phyloP scores from a whole-genome alignment of 495 filamentous ascomycete species.

The Astrocystis sublimbata region DNA sequence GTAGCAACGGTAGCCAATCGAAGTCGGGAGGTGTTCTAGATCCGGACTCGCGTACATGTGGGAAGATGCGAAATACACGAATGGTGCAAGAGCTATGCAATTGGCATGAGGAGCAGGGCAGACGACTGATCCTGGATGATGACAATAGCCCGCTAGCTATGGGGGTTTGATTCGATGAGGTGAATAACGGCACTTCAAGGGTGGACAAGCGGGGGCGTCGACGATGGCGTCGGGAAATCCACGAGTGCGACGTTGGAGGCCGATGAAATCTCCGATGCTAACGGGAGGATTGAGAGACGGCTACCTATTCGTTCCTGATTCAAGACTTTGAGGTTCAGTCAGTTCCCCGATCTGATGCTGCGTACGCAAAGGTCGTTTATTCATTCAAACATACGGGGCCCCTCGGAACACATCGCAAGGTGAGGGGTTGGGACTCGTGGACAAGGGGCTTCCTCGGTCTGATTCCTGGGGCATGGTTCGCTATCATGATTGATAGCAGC shows the following conservation, averaged over 20 bases:
- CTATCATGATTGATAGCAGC: slow-evolving; percentile 11
- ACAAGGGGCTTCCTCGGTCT: slow-evolving; percentile 9
- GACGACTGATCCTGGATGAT: too few relatives aligned
- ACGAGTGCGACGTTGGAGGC: slow-evolving; percentile 9
- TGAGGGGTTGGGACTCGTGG: slow-evolving; percentile 16
- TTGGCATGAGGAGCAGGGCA: neutral
- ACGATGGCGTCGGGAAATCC: slow-evolving; percentile 14
- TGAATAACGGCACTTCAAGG: neutral
- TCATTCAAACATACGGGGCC: neutral
- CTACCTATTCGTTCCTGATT: neutral
- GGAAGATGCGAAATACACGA: neutral
- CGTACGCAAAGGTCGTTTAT: neutral
- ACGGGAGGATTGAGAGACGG: slow-evolving; percentile 1
- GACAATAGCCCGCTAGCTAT: neutral
- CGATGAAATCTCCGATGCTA: slow-evolving; percentile 19
- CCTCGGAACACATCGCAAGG: slow-evolving; percentile 21
- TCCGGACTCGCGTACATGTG: neutral
- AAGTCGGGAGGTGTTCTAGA: neutral
- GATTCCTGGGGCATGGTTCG: slow-evolving; percentile 3
- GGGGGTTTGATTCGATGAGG: neutral
- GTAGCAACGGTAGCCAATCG: slow-evolving; percentile 15
- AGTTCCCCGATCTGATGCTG: neutral
- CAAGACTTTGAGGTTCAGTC: neutral
- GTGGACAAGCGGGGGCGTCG: neutral
- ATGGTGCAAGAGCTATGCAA: neutral